Conservation (phyloP, 2,329 filamentous ascomycete genomes). For the Sphaerostilbella broomeana region DNA sequence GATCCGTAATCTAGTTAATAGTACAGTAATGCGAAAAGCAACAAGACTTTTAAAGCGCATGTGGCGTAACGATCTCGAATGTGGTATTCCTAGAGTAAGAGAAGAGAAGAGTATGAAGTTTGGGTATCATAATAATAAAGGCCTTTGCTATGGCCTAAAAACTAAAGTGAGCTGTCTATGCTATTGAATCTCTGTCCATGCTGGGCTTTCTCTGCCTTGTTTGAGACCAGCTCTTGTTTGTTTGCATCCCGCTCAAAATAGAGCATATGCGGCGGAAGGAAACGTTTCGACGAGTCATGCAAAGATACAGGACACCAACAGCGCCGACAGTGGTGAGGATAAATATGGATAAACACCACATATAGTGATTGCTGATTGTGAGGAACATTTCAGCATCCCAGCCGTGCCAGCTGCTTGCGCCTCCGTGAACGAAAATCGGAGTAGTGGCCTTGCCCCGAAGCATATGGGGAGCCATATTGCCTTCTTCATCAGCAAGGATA, state of each 20-base stretch:
- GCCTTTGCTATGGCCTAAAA: too few species aligned
- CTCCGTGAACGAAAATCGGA: constrained; percentile 20
- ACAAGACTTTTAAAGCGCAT: too few species aligned
- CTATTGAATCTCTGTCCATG: too few species aligned
- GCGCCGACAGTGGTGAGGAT: constrained; percentile 5
- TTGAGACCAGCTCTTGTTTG: constrained; percentile 11
- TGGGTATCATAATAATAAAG: too few species aligned
- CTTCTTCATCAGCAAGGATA: constrained; percentile 15
- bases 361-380: constrained; percentile 18
- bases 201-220: constrained; percentile 11
- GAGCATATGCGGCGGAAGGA: constrained; percentile 9
- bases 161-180: too few species aligned
- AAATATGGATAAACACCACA: constrained; percentile 10
- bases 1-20: too few species aligned
- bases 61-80: too few species aligned
- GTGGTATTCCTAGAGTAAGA: too few species aligned
- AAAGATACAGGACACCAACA: constrained; percentile 8
- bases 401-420: constrained; percentile 22
- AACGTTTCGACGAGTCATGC: constrained; percentile 4
- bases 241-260: constrained; percentile 9
- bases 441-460: constrained; percentile 19
- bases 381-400: constrained; percentile 20
- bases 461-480: constrained; percentile 20
- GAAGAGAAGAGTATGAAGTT: too few species aligned
- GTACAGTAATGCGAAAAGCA: too few species aligned